Evolutionary conservation across 306 rosid species (phyloP).

Genomic region (Cucurbita moschata): DNA sequence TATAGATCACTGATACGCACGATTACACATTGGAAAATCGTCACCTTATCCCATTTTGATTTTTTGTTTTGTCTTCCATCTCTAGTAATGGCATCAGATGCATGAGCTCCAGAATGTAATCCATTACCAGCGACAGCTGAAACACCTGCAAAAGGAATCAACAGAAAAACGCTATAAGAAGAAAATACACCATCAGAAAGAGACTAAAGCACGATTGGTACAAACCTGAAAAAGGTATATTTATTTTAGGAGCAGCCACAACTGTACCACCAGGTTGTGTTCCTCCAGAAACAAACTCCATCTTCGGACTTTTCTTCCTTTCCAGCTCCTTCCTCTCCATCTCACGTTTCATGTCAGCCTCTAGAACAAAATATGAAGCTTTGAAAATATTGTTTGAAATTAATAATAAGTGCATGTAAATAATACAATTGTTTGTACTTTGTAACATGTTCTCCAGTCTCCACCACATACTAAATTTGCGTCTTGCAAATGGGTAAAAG

Average conservation of each 20-base stretch:
- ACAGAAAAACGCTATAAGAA: constrained; percentile 8
- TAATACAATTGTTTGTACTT: background rate
- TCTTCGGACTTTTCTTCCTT: constrained; percentile 50
- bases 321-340: constrained; percentile 73
- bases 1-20: constrained; percentile 1
- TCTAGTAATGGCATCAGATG: constrained; percentile 34
- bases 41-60: constrained; percentile 47
- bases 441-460: background rate
- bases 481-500: background rate
- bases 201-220: constrained; percentile 12
- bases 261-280: constrained; percentile 35
- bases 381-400: background rate
- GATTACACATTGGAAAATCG: background rate
- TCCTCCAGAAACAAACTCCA: constrained; percentile 54
- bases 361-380: constrained; percentile 26
- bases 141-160: constrained; percentile 22
- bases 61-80: constrained; percentile 48
- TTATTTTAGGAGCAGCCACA: constrained; percentile 22
- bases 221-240: constrained; percentile 21
- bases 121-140: constrained; percentile 30
- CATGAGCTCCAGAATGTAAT: constrained; percentile 29
- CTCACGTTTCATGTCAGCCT: constrained; percentile 76
- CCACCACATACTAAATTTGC: background rate
- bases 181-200: constrained; percentile 1
- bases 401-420: background rate